phyloP scores from a whole-genome alignment of 2,329 filamentous ascomycete genomes.

The Stagonosporopsis tanaceti region DNA sequence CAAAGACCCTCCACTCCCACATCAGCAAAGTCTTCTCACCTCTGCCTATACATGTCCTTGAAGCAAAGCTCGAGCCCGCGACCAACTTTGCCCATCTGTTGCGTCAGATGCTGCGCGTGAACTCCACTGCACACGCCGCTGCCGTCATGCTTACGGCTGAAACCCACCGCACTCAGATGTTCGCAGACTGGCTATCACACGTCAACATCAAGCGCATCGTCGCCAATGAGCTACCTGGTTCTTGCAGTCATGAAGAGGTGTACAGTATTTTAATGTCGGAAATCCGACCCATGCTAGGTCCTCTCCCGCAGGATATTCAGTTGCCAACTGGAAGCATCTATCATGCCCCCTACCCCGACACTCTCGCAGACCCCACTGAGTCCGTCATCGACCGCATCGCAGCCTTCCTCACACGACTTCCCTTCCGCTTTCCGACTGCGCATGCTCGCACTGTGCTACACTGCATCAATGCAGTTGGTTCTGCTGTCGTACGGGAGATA shows the following conservation, averaged over 20 bases:
- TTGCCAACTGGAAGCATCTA: slow-evolving; percentile 64
- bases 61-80: slow-evolving; percentile 87
- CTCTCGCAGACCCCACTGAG: slow-evolving; percentile 40
- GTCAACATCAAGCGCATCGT: slow-evolving; percentile 65
- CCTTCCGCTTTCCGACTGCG: slow-evolving; percentile 76
- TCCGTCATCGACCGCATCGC: slow-evolving; percentile 81
- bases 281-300: slow-evolving; percentile 74
- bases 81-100: slow-evolving; percentile 87
- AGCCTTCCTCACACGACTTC: slow-evolving; percentile 72
- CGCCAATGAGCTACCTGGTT: slow-evolving; percentile 62
- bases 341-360: slow-evolving; percentile 35
- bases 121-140: slow-evolving; percentile 90
- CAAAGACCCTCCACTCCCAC: slow-evolving; percentile 79
- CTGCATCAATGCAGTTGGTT: slow-evolving; percentile 78
- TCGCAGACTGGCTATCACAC: slow-evolving; percentile 81
- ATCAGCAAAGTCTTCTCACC: slow-evolving; percentile 85
- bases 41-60: slow-evolving; percentile 83
- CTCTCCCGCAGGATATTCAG: slow-evolving; percentile 71
- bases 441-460: slow-evolving; percentile 76
- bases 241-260: slow-evolving; percentile 63
- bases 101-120: slow-evolving; percentile 87
- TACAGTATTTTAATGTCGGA: slow-evolving; percentile 65
- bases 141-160: slow-evolving; percentile 91
- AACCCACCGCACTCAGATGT: slow-evolving; percentile 94
- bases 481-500: slow-evolving; percentile 80